These are phyloP conservation scores for Clavaria fumosa DNA, from an alignment of 768 basidiomycete species.

Conservation along the genomic window DNA sequence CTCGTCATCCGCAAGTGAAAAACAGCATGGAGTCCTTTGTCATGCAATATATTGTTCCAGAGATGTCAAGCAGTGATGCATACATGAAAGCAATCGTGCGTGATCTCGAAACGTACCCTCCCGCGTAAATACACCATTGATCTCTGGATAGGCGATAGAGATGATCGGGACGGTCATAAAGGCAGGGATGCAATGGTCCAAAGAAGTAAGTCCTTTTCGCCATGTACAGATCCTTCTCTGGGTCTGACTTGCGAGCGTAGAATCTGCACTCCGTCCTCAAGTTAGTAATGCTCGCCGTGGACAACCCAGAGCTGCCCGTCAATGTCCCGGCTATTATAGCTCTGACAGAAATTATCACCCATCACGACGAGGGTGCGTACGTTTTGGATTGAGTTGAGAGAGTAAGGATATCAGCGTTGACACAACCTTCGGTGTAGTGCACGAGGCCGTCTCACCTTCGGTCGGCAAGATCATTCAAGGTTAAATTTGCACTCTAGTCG, in stretches of 20 bases:
- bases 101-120: not conserved
- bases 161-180: slow-evolving; percentile 65
- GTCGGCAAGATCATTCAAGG: slow-evolving; percentile 83
- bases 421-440: slow-evolving; percentile 29
- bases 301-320: slow-evolving; percentile 70
- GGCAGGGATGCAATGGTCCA: slow-evolving; percentile 50
- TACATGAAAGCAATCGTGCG: slow-evolving; percentile 64
- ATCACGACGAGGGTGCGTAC: slow-evolving; percentile 43
- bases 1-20: slow-evolving; percentile 73
- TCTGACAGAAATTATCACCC: slow-evolving; percentile 57
- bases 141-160: slow-evolving; percentile 47
- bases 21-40: slow-evolving; percentile 66
- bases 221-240: no score
- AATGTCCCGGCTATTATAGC: slow-evolving; percentile 72
- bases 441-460: slow-evolving; percentile 50
- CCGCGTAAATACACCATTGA: not conserved
- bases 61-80: slow-evolving; percentile 47
- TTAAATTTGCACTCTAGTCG: slow-evolving; percentile 16
- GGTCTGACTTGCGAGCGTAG: slow-evolving; percentile 26
- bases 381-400: not conserved
- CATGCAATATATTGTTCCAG: slow-evolving; percentile 56
- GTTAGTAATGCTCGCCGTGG: slow-evolving; percentile 49
- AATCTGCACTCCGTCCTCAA: slow-evolving; percentile 48
- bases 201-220: slow-evolving; percentile 23
- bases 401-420: not conserved